Percentiles rank a stretch among this genome's conserved stretches.
phyloP scores from a whole-genome alignment of 176 grass and related monocot species.

The Panicum miliaceum region DNA sequence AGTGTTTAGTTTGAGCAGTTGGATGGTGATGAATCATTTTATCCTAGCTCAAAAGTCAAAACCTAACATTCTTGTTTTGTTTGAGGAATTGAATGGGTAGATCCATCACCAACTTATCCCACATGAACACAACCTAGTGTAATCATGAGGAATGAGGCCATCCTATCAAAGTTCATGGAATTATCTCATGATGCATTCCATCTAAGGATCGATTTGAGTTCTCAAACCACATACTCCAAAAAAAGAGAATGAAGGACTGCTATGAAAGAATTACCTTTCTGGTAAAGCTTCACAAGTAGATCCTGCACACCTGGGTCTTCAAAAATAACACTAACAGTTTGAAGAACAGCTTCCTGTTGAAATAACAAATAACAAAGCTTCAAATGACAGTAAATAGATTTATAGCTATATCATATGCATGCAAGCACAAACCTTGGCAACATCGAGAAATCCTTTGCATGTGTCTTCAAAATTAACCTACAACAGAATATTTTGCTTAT shows the following conservation, averaged over 20 bases:
- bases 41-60: background rate
- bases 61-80: background rate
- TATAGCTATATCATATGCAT: slow-evolving; percentile 37
- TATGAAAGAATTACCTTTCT: slow-evolving; percentile 76
- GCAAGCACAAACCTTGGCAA: slow-evolving; percentile 90
- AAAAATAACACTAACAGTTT: slow-evolving; percentile 91
- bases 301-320: slow-evolving; percentile 98
- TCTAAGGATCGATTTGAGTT: background rate
- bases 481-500: slow-evolving; percentile 43
- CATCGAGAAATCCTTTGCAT: slow-evolving; percentile 99
- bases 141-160: background rate
- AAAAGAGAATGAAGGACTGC: background rate
- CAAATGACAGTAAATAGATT: slow-evolving; percentile 7
- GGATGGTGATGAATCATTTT: background rate
- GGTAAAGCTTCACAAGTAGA: slow-evolving; percentile 86
- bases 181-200: slow-evolving; percentile 8
- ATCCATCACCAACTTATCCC: background rate
- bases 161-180: slow-evolving; percentile 7
- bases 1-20: background rate
- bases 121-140: background rate
- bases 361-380: slow-evolving; percentile 29
- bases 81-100: background rate
- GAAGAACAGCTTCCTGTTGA: slow-evolving; percentile 84
- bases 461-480: slow-evolving; percentile 99
- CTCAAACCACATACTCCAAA: background rate